Evolutionary conservation across 495 filamentous ascomycete genomes (phyloP).

Genomic region (Trichodelitschia bisporula): DNA sequence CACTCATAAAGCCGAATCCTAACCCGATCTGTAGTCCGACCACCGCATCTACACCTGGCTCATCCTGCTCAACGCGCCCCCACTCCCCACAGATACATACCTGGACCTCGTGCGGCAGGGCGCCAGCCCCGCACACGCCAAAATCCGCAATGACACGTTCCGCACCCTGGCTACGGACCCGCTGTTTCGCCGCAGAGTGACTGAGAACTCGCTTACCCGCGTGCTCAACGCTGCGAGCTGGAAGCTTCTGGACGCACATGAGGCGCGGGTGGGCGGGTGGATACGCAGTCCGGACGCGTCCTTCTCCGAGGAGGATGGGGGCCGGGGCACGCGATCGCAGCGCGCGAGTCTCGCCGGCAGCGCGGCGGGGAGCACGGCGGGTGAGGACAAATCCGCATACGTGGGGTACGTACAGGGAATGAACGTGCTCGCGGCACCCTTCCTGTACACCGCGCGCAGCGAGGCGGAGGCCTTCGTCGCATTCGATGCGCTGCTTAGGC

Average conservation of each 20-base stretch:
- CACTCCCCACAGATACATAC: slow-evolving; percentile 66
- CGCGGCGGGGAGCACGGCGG: slow-evolving; percentile 10
- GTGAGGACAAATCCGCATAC: slow-evolving; percentile 15
- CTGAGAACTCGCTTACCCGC: slow-evolving; percentile 82
- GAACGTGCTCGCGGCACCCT: slow-evolving; percentile 97
- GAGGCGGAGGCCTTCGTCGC: slow-evolving; percentile 86
- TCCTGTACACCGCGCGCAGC: slow-evolving; percentile 82
- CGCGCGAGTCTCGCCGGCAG: slow-evolving; percentile 5
- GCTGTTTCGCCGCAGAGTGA: slow-evolving; percentile 82
- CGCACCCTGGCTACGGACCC: slow-evolving; percentile 88
- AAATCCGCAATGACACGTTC: slow-evolving; percentile 96
- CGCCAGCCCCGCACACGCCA: slow-evolving; percentile 78
- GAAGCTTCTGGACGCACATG: slow-evolving; percentile 60
- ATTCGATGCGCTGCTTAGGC: slow-evolving; percentile 71
- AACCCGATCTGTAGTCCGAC: slow-evolving; percentile 37
- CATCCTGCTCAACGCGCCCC: slow-evolving; percentile 62
- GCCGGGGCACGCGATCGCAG: slow-evolving; percentile 6
- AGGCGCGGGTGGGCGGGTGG: slow-evolving; percentile 20
- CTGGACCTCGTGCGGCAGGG: slow-evolving; percentile 78
- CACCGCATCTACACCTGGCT: slow-evolving; percentile 91
- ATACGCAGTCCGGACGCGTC: slow-evolving; percentile 16
- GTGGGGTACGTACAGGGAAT: slow-evolving; percentile 94
- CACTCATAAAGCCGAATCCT: slow-evolving; percentile 1
- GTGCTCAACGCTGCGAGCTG: slow-evolving; percentile 92
- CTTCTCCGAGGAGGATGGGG: slow-evolving; percentile 6